Base-by-base conservation (phyloP, 345 rosid genomes). In the Populus alba region DNA sequence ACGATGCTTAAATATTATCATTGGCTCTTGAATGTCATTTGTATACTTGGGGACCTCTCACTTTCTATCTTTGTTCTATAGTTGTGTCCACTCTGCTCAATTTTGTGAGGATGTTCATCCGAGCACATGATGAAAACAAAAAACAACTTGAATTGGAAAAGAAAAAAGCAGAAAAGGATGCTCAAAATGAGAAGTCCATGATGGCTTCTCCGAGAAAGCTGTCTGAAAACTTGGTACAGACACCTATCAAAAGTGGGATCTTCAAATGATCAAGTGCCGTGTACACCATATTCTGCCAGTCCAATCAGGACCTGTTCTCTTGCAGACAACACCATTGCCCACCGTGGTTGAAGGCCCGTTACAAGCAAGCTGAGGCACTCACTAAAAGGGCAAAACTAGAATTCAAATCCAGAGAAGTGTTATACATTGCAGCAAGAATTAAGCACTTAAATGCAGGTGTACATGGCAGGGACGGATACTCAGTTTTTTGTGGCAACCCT, bases 11-110 rank as follows among this genome's bases (percentile, higher is more conserved):
- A 53, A 53, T 53, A 20, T 7, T 18, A 20, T 53, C 23, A 18
- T 7, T 7, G 8, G 59, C 23, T 53, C 59, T 20, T 53, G 59
- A 18, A 53, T 53, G n/a, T 59, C 63, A 43, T 38, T 55, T 57
- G 22, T 59, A 41, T 17, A n/a, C 8, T 20, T 18, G 45, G 41
- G 37, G 38, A 35, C 70, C 41, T 20, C 16, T 68, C 41, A 47
- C 37, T 27, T 43, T 43, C 20, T 69, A 37, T 29, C 59, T 73
- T 80, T 61, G 20, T 79, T 79, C 39, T 83, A 73, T 81, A 91
- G 98, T 93, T 82, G 96, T 93, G 43, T 88, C 98, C 75, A 93
- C 93, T 7, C 83, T 93, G 75, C 93, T 84, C 74, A 91, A 89
- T 86, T 93, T 93, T 83, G 90, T 88, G 75, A 86, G 85, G 86